Base-by-base conservation (phyloP, 805 yeast genomes). In the Candida khao-thaluensis region DNA sequence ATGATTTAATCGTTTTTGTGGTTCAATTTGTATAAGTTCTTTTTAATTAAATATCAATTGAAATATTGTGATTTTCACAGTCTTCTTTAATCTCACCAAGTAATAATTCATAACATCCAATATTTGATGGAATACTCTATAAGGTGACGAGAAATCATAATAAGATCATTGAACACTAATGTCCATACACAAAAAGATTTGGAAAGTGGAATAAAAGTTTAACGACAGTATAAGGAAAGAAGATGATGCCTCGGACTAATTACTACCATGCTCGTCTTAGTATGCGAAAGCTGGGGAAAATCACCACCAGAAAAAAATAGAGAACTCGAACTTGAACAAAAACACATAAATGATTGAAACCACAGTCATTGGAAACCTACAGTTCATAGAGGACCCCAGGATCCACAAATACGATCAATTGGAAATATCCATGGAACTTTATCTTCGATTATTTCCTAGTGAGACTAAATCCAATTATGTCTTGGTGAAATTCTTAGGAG, bases 401-500 rank as follows among this genome's bases (percentile, higher is more conserved):
- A 17, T 48, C 8, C 44, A 48, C 28, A 49, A 41, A 17, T 44
- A 52, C 23, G 70, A 68, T 39, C 35, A 48, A 2, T 50, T 68
- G 9, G 55, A 64, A 24, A 24, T 69, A 4, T 61, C 72, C 8
- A 49, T 54, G 44, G 70, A 65, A 25, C 51, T 68, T 12, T 66
- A 51, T 43, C 47, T 52, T 22, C 52, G 56, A 24, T 40, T 69
- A 17, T 69, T 63, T 43, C 69, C 69, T 16, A 26, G 37, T 15
- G 38, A 40, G 17, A 12, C 35, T 5, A 38, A 37, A 16, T 45
- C 42, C 22, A 52, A 48, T 28, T 66, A 47, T 43, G 63, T 67
- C 5, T 47, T 69, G 32, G 52, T 69, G 24, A 64, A 65, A 49
- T 52, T 66, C 17, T 43, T 67, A 23, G 74, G 73, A 1, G 56